Evolutionary conservation across 768 basidiomycete genomes (phyloP), one percentile per base, ranked within the genome.

Genomic region (Neoboletus brunneissimus): DNA sequence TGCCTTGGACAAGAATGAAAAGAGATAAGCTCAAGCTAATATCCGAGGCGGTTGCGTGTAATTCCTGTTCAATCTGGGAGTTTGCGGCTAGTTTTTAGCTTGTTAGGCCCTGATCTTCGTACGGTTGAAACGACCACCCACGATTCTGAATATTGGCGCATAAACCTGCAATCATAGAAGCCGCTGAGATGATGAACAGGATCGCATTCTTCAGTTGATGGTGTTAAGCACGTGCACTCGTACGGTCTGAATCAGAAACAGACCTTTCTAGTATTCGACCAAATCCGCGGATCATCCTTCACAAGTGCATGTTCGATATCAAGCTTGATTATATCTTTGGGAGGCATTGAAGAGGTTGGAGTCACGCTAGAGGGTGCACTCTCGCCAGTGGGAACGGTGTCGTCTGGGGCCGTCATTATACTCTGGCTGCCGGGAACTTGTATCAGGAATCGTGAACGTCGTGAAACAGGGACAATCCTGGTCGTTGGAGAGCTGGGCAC

Each of bases 1-100:
- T 67, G 1, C 91, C 91, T 69, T 92, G 91, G 4, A 86, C 59
- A 3, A 87, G 74, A 51, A 91, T 88, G 69, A 85, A 92, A 13
- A 90, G 57, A 0, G 89, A 87, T 20, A 91, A 70, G 55, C 80
- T 86, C 67, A 83, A 74, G 48, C 88, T 86, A 55, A 94, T 86
- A 53, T 88, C 76, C 1, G 77, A 73, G 34, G 79, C 74, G 0
- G 82, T 82, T 4, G 89, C 84, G 35, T 80, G 79, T 22, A 94
- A 75, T 12, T 88, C 77, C 5, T 67, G 63, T 62, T 88, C 77
- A 70, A 91, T 86, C 53, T 84, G 73, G 20, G 80, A 71, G 29
- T 89, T 86, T 7, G 88, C 84, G 29, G 89, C 89, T 91, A 54
- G 8, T 11, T 5, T 35, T 27, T 4, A 27, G 6, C 20, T 12